A percentile compares a stretch with the other conserved stretches of the same genome.
Evolutionary conservation across 805 yeast species (phyloP).

Genomic region (Candida pseudofarinosa): DNA sequence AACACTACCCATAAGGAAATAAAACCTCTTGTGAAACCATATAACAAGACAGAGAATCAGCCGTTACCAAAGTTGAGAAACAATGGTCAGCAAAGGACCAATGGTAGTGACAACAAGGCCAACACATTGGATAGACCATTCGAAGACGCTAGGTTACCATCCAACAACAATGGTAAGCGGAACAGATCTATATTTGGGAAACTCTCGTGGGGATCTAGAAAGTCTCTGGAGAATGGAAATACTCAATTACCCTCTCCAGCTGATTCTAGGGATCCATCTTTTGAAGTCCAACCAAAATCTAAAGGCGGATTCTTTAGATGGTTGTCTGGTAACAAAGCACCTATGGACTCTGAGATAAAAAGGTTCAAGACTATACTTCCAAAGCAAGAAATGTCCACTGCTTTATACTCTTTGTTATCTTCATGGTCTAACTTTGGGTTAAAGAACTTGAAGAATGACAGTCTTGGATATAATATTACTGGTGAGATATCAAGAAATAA

Average conservation of each 20-base stretch:
- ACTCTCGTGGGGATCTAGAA: conserved; percentile 47
- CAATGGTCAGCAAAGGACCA: conserved; percentile 6
- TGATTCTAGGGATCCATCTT: conserved; percentile 23
- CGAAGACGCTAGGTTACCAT: conserved; percentile 31
- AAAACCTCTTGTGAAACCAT: conserved; percentile 11
- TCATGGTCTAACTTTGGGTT: conserved; percentile 74
- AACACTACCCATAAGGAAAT: conserved; percentile 1
- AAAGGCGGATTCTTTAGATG: conserved; percentile 33
- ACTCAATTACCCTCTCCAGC: conserved; percentile 34
- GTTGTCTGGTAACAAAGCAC: conserved; percentile 29
- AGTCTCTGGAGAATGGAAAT: conserved; percentile 27
- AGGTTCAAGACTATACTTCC: conserved; percentile 39
- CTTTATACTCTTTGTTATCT: conserved; percentile 55
- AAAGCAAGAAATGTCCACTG: conserved; percentile 57
- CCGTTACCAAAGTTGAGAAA: conserved; percentile 4
- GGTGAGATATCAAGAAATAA: conserved; percentile 63
- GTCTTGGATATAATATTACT: conserved; percentile 42
- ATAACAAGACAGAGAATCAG: conserved; percentile 19
- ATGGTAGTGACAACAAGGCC: conserved; percentile 1
- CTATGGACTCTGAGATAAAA: conserved; percentile 24
- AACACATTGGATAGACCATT: conserved; percentile 17
- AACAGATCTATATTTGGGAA: conserved; percentile 45
- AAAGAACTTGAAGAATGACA: conserved; percentile 47
- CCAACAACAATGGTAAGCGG: conserved; percentile 18
- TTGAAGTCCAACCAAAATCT: conserved; percentile 22